phyloP scores from a whole-genome alignment of 345 rosid species.

The Reutealis trisperma region DNA sequence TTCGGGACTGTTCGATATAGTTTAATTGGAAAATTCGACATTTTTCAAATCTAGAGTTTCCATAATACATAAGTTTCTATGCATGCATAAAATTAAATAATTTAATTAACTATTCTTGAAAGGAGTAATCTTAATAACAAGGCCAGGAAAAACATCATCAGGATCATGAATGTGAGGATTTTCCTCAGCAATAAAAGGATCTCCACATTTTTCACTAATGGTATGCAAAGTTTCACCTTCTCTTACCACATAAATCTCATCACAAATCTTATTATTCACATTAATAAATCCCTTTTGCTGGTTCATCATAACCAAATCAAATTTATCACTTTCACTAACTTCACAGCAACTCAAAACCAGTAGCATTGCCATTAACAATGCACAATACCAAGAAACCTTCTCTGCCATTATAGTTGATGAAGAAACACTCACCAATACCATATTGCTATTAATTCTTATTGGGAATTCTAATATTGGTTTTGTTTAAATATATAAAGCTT shows the following conservation, averaged over 20 bases:
- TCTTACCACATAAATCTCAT: conserved; percentile 67
- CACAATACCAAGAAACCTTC: conserved; percentile 54
- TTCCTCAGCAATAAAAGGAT: conserved; percentile 74
- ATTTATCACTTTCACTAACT: conserved; percentile 26
- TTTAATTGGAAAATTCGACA: too few relatives aligned
- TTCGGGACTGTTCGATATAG: too few relatives aligned
- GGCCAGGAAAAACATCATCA: conserved; percentile 78
- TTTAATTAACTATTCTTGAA: conserved; percentile 16
- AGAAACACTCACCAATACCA: conserved; percentile 32
- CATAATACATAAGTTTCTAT: too few relatives aligned
- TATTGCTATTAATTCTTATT: too few relatives aligned
- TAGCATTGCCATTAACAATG: conserved; percentile 57
- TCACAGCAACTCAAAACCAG: conserved; percentile 60
- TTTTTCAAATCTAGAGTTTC: too few relatives aligned
- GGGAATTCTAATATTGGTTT: neutral
- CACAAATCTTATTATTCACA: conserved; percentile 42
- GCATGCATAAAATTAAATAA: neutral
- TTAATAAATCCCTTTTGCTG: neutral
- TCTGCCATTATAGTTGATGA: conserved; percentile 57
- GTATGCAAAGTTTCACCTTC: conserved; percentile 76
- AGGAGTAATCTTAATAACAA: conserved; percentile 65
- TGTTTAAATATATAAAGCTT: neutral
- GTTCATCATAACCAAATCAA: neutral
- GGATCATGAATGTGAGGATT: conserved; percentile 88
- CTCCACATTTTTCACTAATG: conserved; percentile 76